These are phyloP conservation scores for Suillus placidus DNA, from an alignment of 768 basidiomycete species.

Conservation along the genomic window DNA sequence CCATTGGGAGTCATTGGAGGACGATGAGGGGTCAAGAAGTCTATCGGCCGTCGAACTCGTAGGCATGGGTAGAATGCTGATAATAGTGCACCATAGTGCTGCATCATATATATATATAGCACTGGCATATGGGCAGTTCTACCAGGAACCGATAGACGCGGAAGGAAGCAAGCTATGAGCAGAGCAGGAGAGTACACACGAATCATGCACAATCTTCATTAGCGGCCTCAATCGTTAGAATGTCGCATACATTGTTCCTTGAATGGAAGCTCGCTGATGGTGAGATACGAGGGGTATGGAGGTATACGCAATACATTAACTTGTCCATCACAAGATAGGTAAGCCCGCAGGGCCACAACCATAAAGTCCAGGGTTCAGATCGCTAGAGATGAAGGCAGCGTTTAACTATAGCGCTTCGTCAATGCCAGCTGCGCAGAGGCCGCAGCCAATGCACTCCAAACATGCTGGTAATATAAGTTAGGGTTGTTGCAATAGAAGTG, in stretches of 20 bases:
- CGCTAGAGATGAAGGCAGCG: not conserved
- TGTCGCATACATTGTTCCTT: not conserved
- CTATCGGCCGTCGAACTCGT: too few relatives aligned
- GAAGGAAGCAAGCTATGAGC: not conserved
- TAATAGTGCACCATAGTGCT: not conserved
- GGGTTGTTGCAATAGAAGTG: not conserved
- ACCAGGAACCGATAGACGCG: not conserved
- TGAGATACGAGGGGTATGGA: not conserved
- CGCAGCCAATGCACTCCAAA: slow-evolving; percentile 71
- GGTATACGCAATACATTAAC: not conserved
- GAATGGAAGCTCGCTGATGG: not conserved
- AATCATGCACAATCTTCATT: not conserved
- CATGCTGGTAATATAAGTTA: slow-evolving; percentile 44
- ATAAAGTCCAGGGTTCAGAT: not conserved
- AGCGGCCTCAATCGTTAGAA: not conserved
- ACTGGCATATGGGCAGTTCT: not conserved
- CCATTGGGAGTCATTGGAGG: rapidly evolving
- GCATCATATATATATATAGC: not conserved
- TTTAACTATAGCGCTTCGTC: slow-evolving; percentile 26
- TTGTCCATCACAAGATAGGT: not conserved
- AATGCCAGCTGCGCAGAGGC: slow-evolving; percentile 59
- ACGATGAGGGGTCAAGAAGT: too few relatives aligned
- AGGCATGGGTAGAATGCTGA: not conserved
- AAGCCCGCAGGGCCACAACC: not conserved
- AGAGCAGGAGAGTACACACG: not conserved